Conservation (phyloP, 2,329 filamentous ascomycete genomes). For the Didymosphaeria variabile region DNA sequence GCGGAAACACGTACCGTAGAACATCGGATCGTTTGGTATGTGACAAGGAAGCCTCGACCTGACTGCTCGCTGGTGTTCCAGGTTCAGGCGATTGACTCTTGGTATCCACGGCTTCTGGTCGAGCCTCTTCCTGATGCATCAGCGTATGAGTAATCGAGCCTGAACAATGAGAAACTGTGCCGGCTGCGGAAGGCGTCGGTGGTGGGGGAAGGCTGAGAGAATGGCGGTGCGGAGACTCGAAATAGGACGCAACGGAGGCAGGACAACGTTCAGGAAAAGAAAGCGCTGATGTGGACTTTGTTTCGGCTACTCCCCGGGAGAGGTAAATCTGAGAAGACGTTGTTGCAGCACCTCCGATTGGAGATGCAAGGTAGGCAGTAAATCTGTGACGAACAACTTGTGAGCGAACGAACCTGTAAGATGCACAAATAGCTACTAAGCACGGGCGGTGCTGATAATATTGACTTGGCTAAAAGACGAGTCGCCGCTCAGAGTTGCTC, state of each 20-base stretch:
- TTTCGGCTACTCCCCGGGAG: conserved; percentile 55
- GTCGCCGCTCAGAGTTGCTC: not conserved
- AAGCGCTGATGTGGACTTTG: conserved; percentile 39
- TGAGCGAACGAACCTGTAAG: not conserved
- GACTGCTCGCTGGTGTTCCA: not conserved
- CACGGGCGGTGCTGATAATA: not conserved
- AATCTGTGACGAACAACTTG: not conserved
- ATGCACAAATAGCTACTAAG: not conserved
- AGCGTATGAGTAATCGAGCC: conserved; percentile 12
- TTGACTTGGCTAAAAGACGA: too few species aligned
- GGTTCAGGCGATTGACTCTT: not conserved
- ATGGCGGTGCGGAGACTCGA: conserved; percentile 27
- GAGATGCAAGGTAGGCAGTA: conserved; percentile 24
- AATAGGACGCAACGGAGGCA: conserved; percentile 25
- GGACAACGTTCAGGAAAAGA: conserved; percentile 25
- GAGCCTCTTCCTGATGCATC: not conserved
- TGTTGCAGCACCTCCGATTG: conserved; percentile 38
- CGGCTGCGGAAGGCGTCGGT: conserved; percentile 4
- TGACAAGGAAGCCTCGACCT: not conserved
- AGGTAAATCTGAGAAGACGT: conserved; percentile 61
- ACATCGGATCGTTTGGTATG: conserved; percentile 31
- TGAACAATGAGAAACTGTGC: conserved; percentile 20
- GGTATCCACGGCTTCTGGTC: not conserved
- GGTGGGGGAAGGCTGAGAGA: conserved; percentile 25
- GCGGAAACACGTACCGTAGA: conserved; percentile 36